These are phyloP conservation scores for Blastocrithidia nonstop DNA, from an alignment of 208 protist species.

Conservation along the genomic window DNA sequence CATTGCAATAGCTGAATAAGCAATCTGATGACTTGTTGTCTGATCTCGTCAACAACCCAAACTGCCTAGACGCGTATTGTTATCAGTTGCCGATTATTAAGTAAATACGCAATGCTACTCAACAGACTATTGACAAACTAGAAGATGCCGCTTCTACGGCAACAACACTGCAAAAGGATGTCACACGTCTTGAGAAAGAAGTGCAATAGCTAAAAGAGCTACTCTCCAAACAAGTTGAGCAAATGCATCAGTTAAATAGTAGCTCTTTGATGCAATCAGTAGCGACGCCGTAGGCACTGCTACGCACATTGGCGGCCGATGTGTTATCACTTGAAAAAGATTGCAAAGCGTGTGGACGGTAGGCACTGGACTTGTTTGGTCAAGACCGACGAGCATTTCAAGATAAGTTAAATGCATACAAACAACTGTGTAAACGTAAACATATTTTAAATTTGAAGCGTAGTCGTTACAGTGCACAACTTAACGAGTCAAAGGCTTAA, in stretches of 20 bases:
- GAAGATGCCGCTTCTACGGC: conserved; percentile 42
- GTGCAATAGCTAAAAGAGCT: conserved; percentile 27
- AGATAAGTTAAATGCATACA: conserved; percentile 34
- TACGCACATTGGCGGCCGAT: conserved; percentile 44
- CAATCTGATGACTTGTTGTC: conserved; percentile 47
- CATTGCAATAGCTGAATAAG: conserved; percentile 19
- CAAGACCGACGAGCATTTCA: conserved; percentile 31
- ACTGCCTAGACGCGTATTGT: conserved; percentile 72
- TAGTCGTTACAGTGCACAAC: background rate
- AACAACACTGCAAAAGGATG: conserved; percentile 17
- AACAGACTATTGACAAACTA: conserved; percentile 36
- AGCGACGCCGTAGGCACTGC: conserved; percentile 38
- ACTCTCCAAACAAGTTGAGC: conserved; percentile 26
- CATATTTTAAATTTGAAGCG: conserved; percentile 64
- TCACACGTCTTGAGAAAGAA: conserved; percentile 27
- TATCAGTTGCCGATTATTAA: conserved; percentile 76
- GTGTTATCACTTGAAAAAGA: conserved; percentile 21
- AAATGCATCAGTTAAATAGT: conserved; percentile 20
- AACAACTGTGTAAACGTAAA: conserved; percentile 25
- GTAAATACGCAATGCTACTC: conserved; percentile 41
- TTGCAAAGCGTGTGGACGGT: conserved; percentile 13
- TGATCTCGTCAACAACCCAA: conserved; percentile 52
- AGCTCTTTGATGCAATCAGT: conserved; percentile 35
- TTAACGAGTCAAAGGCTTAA: background rate
- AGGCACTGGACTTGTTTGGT: conserved; percentile 20